Conservation (phyloP, 179 eudicot genomes). For the Silene noctiflora region DNA sequence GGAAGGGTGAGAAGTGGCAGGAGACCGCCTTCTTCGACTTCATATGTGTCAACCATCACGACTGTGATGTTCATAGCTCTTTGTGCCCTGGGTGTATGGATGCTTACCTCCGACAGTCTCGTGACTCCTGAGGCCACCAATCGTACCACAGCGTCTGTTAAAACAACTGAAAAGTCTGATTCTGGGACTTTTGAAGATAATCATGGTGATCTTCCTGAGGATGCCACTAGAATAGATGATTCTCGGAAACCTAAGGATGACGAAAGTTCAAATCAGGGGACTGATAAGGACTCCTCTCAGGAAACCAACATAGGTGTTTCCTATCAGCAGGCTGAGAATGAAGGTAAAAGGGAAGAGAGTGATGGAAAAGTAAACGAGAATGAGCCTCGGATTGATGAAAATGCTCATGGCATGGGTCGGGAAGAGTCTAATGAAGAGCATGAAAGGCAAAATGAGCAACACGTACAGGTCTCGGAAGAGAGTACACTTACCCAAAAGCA, state of each 20-base stretch:
- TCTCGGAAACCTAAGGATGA: conserved; percentile 24
- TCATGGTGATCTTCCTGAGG: conserved; percentile 59
- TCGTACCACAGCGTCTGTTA: conserved; percentile 21
- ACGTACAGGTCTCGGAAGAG: conserved; percentile 45
- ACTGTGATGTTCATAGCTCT: conserved; percentile 41
- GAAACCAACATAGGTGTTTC: conserved; percentile 23
- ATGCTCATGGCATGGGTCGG: conserved; percentile 26
- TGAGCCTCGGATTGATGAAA: conserved; percentile 27
- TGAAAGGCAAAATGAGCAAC: conserved; percentile 25
- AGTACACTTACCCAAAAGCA: conserved; percentile 29
- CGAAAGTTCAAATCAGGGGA: conserved; percentile 8
- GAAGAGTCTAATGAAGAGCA: conserved; percentile 24
- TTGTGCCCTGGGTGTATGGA: conserved; percentile 52
- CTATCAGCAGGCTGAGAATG: conserved; percentile 19
- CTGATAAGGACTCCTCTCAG: conserved; percentile 12
- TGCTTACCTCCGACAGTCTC: conserved; percentile 40
- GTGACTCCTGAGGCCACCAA: conserved; percentile 38
- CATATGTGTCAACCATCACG: conserved; percentile 46
- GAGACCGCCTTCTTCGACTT: conserved; percentile 45
- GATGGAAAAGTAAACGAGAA: conserved; percentile 21
- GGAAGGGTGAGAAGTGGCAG: conserved; percentile 39
- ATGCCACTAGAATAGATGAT: conserved; percentile 35
- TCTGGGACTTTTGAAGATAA: conserved; percentile 39
- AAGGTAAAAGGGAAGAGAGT: conserved; percentile 14
- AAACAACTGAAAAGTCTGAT: neutral